Evolutionary conservation across 768 basidiomycete species (phyloP).

Genomic region (Boletus rubescentipes): DNA sequence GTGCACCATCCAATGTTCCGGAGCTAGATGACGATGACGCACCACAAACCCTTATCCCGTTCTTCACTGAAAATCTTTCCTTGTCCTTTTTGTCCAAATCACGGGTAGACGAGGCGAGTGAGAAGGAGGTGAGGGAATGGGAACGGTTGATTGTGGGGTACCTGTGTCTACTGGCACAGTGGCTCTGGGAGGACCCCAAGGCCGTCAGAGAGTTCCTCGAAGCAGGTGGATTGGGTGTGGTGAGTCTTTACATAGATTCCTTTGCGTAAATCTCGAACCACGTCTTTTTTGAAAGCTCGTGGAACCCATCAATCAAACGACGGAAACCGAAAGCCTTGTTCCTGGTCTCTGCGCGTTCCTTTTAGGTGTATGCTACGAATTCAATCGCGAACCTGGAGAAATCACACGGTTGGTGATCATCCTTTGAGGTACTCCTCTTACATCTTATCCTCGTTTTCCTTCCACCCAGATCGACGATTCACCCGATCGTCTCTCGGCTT

Average conservation of each 20-base stretch:
- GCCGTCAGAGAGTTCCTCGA: slow-evolving; percentile 88
- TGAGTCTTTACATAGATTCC: slow-evolving; percentile 42
- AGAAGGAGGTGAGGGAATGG: slow-evolving; percentile 82
- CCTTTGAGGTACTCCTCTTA: not conserved
- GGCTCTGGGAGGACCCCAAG: slow-evolving; percentile 95
- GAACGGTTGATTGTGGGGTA: slow-evolving; percentile 86
- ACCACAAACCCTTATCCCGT: slow-evolving; percentile 73
- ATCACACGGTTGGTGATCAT: slow-evolving; percentile 74
- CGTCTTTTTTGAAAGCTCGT: slow-evolving; percentile 61
- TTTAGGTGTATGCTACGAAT: slow-evolving; percentile 94
- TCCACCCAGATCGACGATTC: slow-evolving; percentile 67
- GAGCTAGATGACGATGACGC: slow-evolving; percentile 57
- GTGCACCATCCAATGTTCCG: slow-evolving; percentile 35
- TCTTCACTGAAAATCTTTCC: slow-evolving; percentile 89
- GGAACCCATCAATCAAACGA: slow-evolving; percentile 89
- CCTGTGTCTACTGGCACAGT: slow-evolving; percentile 78
- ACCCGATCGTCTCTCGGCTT: slow-evolving; percentile 87
- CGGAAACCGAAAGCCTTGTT: slow-evolving; percentile 81
- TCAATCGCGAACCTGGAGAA: slow-evolving; percentile 92
- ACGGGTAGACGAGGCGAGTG: slow-evolving; percentile 48
- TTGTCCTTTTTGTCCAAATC: slow-evolving; percentile 78
- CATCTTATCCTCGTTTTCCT: not conserved
- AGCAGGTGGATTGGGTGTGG: slow-evolving; percentile 86
- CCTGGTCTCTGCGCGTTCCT: slow-evolving; percentile 91
- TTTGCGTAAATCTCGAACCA: not conserved